phyloP scores from a whole-genome alignment of 2,329 filamentous ascomycete species.

The Colletotrichum kahawae region DNA sequence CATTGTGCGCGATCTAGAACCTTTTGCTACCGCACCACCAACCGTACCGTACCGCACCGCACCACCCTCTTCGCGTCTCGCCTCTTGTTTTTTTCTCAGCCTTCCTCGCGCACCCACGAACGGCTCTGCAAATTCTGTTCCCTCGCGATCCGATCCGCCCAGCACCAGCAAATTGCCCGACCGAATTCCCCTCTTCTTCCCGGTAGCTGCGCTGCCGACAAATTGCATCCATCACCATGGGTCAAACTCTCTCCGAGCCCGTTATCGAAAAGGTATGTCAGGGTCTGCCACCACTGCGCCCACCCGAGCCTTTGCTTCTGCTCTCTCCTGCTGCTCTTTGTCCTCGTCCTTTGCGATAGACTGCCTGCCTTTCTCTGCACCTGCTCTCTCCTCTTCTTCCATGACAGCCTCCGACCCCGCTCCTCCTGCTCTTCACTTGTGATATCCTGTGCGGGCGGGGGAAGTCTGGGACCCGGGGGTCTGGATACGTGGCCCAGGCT shows the following conservation, averaged over 20 bases:
- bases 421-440: not conserved
- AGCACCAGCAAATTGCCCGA: constrained; percentile 7
- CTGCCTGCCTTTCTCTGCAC: not conserved
- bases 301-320: not conserved
- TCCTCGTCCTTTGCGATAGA: not conserved
- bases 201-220: constrained; percentile 35
- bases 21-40: constrained; percentile 23
- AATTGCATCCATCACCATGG: constrained; percentile 66
- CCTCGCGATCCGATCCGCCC: not conserved
- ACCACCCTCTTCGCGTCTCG: constrained; percentile 9
- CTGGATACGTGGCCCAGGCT: not conserved
- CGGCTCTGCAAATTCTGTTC: not conserved
- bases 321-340: not conserved
- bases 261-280: constrained; percentile 94
- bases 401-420: not conserved
- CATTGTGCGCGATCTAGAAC: constrained; percentile 27
- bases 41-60: not conserved
- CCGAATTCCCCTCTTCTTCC: not conserved
- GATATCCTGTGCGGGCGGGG: constrained; percentile 5
- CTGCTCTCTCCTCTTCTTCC: not conserved
- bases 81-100: constrained; percentile 4
- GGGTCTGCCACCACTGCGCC: not conserved
- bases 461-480: not conserved
- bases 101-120: constrained; percentile 19
- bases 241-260: constrained; percentile 98